Evolutionary conservation across 78 protist genomes (phyloP), one percentile per base, ranked within the genome.

Genomic region (Blattamonas nauphoetae): DNA sequence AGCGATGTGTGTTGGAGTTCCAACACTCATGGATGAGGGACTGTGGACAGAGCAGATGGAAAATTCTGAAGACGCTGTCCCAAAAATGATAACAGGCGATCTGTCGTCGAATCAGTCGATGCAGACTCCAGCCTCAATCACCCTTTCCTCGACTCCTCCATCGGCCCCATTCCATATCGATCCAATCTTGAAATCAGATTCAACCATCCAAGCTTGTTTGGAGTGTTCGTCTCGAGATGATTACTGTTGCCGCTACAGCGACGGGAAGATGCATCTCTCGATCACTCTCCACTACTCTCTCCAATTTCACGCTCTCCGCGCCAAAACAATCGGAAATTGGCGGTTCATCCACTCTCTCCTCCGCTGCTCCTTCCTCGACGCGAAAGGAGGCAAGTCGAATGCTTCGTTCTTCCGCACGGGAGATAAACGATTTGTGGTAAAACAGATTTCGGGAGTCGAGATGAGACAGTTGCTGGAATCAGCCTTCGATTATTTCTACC

Each of bases 331-430:
- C 21, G 71, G 71, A 21, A 55, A 80, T 11, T 29, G 82, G 82
- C 6, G 6, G 21, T 80, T 80, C 45, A 21, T 11, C 6, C 84
- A 80, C 11, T 80, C 84, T 11, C 41, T 80, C 11, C 11, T 42
- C 33, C 6, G 84, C 41, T 80, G 84, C 84, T 21, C 41, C 41
- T 11, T 29, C 84, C 6, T 36, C 41, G 6, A 6, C 11, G 45
- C 41, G 41, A 80, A 80, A 42, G 84, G 84, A 6, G 84, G 84
- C 44, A 80, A 80, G 45, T 80, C 84, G 6, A 11, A 11, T 42
- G 41, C 84, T 42, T 11, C 84, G 33, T 80, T 80, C 45, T 36
- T 29, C 84, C 6, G 11, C 6, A 80, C 84, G 82, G 11, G 33
- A 44, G 84, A 80, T 11, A 11, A 11, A 21, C 84, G 45, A 21